Base-by-base conservation (phyloP, 2,329 filamentous ascomycete species). In the Alternaria viburni region DNA sequence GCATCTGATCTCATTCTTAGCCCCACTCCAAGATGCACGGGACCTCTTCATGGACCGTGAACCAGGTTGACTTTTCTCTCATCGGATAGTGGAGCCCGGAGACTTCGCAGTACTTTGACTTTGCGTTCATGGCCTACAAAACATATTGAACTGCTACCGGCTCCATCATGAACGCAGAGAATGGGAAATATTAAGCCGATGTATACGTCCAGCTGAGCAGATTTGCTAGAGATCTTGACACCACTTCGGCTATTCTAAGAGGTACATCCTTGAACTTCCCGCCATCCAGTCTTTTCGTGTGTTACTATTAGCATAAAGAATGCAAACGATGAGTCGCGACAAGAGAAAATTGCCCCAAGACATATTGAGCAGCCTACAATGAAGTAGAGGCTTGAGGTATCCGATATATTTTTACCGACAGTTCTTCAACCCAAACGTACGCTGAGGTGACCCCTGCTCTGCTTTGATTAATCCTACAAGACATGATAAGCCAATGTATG, bases 271-370 rank as follows among this genome's bases (percentile, higher is more conserved):
- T 36, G 32, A 36, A n/a, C 32, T 13, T n/a, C n/a, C 32, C 6
- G 32, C 32, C 0, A 36, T 5, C 15, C 32, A 36, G 7, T n/a
- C 32, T 36, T 2, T 1, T n/a, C 32, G 15, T 2, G 32, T n/a
- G 8, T n/a, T 1, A n/a, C 15, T 36, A n/a, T 36, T 5, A 36
- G 13, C 4, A 36, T 36, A n/a, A 13, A 5, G 32, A 3, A 36
- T 36, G 15, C 32, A 41, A 10, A 41, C 10, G 1, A 41, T 10
- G 8, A 5, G 15, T n/a, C 32, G 32, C 8, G 15, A n/a, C 1
- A 36, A n/a, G 32, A n/a, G 32, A n/a, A 2, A 0, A 1, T n/a
- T 10, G 15, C 7, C n/a, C 15, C 2, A 10, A n/a, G 32, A n/a
- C 15, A 10, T n/a, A 1, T n/a, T 10, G 15, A n/a, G 32, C 4